A percentile compares a stretch with the other conserved stretches of the same genome.
Conservation (phyloP, 2,329 filamentous ascomycete species). For the Nemania sp. region DNA sequence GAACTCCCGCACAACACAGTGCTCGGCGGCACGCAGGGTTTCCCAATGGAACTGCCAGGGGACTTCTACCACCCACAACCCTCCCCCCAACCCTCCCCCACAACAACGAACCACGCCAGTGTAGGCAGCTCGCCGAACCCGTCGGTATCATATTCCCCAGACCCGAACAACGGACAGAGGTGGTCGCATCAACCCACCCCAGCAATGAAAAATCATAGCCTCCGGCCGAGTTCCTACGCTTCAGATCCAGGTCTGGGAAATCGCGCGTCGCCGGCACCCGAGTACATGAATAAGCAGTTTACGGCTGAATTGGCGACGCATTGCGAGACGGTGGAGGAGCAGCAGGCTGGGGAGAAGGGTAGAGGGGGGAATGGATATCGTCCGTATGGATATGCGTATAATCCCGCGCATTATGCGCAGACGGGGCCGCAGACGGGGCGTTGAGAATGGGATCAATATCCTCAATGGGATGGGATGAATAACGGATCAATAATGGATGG, state of each 20-base stretch:
- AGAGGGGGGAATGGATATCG: slow-evolving; percentile 3
- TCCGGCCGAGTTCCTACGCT: slow-evolving; percentile 43
- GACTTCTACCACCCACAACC: slow-evolving; percentile 51
- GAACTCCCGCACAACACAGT: no score
- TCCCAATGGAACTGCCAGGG: slow-evolving; percentile 48
- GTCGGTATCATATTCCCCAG: slow-evolving; percentile 34
- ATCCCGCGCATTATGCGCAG: slow-evolving; percentile 45
- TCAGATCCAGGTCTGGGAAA: slow-evolving; percentile 36
- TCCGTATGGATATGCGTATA: slow-evolving; percentile 41
- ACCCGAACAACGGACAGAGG: slow-evolving; percentile 42
- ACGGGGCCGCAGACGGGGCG: slow-evolving; percentile 24
- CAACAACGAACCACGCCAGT: slow-evolving; percentile 12
- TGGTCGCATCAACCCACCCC: slow-evolving; percentile 47
- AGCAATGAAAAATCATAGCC: slow-evolving; percentile 34
- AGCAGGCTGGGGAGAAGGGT: slow-evolving; percentile 26
- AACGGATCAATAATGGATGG: slow-evolving; percentile 4
- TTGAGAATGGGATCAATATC: not conserved
- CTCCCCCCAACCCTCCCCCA: slow-evolving; percentile 40
- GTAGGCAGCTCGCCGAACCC: no score
- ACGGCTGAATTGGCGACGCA: slow-evolving; percentile 52
- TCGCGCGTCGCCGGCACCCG: slow-evolving; percentile 44
- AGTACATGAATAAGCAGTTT: slow-evolving; percentile 48
- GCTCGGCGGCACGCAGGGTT: slow-evolving; percentile 35
- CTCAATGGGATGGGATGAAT: no score
- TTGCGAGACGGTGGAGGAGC: slow-evolving; percentile 51